Evolutionary conservation across 73 alveolate species (phyloP).

Genomic region (Paramecium biaurelia): DNA sequence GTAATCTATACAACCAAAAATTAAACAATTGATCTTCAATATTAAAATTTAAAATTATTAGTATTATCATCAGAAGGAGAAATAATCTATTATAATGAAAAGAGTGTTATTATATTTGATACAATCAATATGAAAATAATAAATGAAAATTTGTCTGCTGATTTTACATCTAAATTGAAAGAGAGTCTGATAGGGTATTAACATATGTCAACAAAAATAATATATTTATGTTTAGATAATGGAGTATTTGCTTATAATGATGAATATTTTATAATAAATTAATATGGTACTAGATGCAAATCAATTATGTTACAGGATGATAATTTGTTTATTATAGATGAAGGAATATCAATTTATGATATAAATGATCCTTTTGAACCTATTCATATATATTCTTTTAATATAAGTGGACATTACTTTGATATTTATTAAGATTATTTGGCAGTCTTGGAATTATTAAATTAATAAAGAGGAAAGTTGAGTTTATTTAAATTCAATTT

Average conservation of each 20-base stretch:
- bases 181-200: background rate
- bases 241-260: conserved; percentile 5
- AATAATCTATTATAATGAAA: conserved; percentile 9
- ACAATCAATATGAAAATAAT: background rate
- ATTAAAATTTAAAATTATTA: background rate
- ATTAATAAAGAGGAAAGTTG: background rate
- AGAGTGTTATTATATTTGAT: background rate
- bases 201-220: background rate
- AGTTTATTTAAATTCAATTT: background rate
- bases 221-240: background rate
- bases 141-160: background rate
- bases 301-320: background rate
- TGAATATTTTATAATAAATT: background rate
- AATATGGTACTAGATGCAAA: background rate
- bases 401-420: background rate
- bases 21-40: background rate
- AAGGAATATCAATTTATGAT: background rate
- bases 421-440: background rate
- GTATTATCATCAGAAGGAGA: background rate
- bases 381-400: background rate
- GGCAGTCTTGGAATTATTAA: background rate
- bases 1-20: background rate
- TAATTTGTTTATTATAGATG: background rate
- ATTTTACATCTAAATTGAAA: background rate
- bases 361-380: background rate